Evolutionary conservation across 2,329 filamentous ascomycete genomes (phyloP), one percentile per base, ranked within the genome.

Genomic region (Ascochyta clinopodiicola): DNA sequence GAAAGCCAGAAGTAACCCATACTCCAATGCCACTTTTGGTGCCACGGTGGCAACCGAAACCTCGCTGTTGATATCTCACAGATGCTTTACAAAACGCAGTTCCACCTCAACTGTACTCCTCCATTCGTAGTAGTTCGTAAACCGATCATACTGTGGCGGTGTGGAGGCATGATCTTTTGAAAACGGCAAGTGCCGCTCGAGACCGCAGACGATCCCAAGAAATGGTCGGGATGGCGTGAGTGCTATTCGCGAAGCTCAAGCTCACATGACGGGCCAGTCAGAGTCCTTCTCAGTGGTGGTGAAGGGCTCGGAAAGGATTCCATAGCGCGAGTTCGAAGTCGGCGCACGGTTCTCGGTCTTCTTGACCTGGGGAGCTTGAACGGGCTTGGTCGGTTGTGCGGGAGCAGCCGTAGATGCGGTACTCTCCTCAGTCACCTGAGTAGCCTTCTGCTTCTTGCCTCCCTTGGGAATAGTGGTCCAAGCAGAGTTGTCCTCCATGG

Each of bases 401-500:
- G 65, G 50, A 10, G 60, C 45, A 29, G 44, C 51, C 10, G 59
- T 63, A 25, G 67, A 52, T 10, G 66, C 63, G 44, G 59, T 65
- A 39, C 63, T 64, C 55, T 82, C 81, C 44, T 78, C 80, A 57
- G 73, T 71, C 27, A 74, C 45, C 45, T 62, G 79, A 44, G 79
- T 78, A 19, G 77, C 75, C 71, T 81, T 81, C 71, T 83, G 81
- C 60, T 78, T 77, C 78, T 86, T 87, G 68, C 78, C 77, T 35
- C 73, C 75, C 62, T 78, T 84, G 29, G 82, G 77, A 22, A 88
- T 85, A 9, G 84, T 84, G 60, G 82, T 86, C 86, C 86, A 88
- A 47, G 82, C 81, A 51, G 81, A 81, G 40, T 84, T 81, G 9
- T 68, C 66, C 79, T 76, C 75, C 66, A 79, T 73, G 13, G 76